Evolutionary conservation across 345 rosid genomes (phyloP).

Genomic region (Arabis hirsuta): DNA sequence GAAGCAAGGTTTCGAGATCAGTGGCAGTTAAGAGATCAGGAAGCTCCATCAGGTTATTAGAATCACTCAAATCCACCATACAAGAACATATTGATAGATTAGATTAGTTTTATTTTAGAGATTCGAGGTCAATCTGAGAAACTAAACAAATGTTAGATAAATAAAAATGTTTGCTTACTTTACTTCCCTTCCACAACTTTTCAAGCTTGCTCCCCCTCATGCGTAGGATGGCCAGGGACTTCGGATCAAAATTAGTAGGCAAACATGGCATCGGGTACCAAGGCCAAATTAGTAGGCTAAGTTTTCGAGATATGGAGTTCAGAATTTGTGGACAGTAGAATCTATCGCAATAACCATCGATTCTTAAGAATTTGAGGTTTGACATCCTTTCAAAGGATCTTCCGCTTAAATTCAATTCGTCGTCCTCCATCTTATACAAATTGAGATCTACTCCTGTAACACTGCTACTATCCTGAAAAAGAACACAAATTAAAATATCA

Average conservation of each 20-base stretch:
- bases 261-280: constrained; percentile 21
- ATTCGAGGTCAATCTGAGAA: too few species aligned
- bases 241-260: constrained; percentile 8
- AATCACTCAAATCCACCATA: too few species aligned
- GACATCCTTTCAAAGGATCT: background rate
- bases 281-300: constrained; percentile 19
- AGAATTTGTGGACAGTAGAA: too few species aligned
- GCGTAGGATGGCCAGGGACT: constrained; percentile 7
- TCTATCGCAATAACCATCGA: background rate
- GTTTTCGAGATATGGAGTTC: background rate
- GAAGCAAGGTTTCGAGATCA: too few species aligned
- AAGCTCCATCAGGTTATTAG: too few species aligned
- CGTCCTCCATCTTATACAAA: background rate
- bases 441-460: background rate
- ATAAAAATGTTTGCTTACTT: background rate
- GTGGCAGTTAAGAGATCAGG: too few species aligned
- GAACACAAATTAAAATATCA: too few species aligned
- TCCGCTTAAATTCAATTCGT: background rate
- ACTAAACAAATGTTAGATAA: too few species aligned
- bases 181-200: constrained; percentile 18
- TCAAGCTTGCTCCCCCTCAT: background rate
- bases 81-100: too few species aligned
- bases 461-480: background rate
- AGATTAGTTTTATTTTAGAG: too few species aligned
- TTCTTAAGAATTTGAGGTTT: background rate